Conservation (phyloP, 75 land plant genomes). For the Pinus tabuliformis region DNA sequence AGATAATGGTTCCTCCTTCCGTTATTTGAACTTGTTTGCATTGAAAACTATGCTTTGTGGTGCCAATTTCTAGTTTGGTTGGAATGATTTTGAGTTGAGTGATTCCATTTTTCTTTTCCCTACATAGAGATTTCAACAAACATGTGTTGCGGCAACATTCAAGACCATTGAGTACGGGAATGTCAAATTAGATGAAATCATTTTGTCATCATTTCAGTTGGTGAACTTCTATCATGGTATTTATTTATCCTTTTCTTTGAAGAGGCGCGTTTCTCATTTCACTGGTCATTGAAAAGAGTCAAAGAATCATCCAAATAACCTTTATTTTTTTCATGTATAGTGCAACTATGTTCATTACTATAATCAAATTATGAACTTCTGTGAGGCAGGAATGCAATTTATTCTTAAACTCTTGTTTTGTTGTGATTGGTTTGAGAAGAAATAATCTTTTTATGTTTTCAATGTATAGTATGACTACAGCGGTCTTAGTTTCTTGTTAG, state of each 20-base stretch:
- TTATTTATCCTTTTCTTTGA: neutral
- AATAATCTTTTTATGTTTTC: neutral
- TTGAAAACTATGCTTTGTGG: neutral
- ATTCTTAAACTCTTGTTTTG: neutral
- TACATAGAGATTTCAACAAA: conserved; percentile 7
- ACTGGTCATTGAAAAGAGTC: neutral
- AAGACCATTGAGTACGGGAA: conserved; percentile 7
- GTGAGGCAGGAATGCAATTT: neutral
- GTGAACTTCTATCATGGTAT: neutral
- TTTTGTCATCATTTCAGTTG: conserved; percentile 5
- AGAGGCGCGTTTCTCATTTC: neutral
- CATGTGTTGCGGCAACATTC: neutral
- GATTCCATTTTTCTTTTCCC: neutral
- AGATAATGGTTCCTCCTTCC: neutral
- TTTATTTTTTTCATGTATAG: neutral
- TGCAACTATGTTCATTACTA: neutral
- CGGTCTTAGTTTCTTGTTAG: neutral
- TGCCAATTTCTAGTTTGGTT: neutral
- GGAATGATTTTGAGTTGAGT: neutral
- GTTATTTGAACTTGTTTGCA: neutral
- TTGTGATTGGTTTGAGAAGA: neutral
- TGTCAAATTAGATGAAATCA: neutral
- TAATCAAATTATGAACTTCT: neutral
- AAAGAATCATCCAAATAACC: neutral
- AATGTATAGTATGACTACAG: neutral